Base-by-base conservation (phyloP, 1,139 yeast species). In the Trichomonascaceae sp. region DNA sequence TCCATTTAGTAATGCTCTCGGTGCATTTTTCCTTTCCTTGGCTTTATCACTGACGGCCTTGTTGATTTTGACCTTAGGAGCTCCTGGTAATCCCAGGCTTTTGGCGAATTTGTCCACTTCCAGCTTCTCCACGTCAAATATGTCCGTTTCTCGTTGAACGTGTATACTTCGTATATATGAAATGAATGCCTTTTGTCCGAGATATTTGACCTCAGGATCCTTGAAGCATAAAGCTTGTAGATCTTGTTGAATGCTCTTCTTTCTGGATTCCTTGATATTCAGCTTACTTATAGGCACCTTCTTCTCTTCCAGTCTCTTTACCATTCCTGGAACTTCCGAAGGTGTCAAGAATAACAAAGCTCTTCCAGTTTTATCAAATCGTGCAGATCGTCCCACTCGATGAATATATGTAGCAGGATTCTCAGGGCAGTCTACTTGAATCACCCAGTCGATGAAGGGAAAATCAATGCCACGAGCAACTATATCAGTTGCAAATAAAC, bases 401-500 rank as follows among this genome's bases (percentile, higher is more conserved):
- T 93, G 99, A 52, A 93, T 88, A 69, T 95, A 93, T 0, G 99
- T 95, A 32, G 95, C 95, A 1, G 85, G 82, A 69, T 91, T 97
- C 69, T 93, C 99, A 0, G 99, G 99, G 60, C 96, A 88, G 70
- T 93, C 99, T 0, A 90, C 81, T 70, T 93, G 99, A 12, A 93
- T 76, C 19, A 93, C 97, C 99, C 99, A 93, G 65, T 93, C 97
- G 54, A 93, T 89, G 1, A 96, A 86, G 0, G 99, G 99, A 73
- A 95, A 91, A 72, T 93, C 99, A 54, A 93, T 80, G 13, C 99
- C 99, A 69, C 99, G 79, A 0, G 99, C 98, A 30, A 91, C 98
- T 54, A 93, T 88, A 73, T 93, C 99, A 0, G 99, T 93, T 2
- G 98, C 96, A 68, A 93, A 86, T 49, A 91, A 73, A 73, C 97